phyloP scores from a whole-genome alignment of 2,329 filamentous ascomycete species.

The Colletotrichum lindemuthianum region DNA sequence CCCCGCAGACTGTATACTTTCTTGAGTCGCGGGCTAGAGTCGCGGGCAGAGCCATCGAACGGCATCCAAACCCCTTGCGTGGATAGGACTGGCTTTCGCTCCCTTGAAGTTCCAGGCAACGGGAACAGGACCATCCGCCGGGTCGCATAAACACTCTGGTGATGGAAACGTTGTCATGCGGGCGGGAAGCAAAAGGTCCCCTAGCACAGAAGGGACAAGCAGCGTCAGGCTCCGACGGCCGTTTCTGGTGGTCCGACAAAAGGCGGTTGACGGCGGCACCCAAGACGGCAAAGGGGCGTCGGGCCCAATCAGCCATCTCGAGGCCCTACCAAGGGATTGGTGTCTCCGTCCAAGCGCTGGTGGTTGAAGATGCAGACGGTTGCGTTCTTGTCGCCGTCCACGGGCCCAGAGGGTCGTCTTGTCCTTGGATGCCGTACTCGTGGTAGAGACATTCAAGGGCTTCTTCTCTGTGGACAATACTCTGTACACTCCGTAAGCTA shows the following conservation, averaged over 20 bases:
- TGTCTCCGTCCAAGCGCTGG: slow-evolving; percentile 27
- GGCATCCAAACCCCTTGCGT: not conserved
- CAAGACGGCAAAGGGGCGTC: slow-evolving; percentile 29
- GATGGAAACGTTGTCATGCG: slow-evolving; percentile 28
- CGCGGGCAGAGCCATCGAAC: too few relatives aligned
- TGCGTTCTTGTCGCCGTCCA: slow-evolving; percentile 23
- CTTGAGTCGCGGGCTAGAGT: slow-evolving; percentile 15
- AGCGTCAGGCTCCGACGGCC: slow-evolving; percentile 32
- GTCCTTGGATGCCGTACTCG: slow-evolving; percentile 4
- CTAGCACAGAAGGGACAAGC: slow-evolving; percentile 26
- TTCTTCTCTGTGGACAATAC: slow-evolving; percentile 19
- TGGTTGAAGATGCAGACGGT: slow-evolving; percentile 18
- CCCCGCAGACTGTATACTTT: slow-evolving; percentile 23
- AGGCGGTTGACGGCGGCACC: slow-evolving; percentile 30
- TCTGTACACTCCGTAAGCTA: not conserved
- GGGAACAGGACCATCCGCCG: slow-evolving; percentile 28
- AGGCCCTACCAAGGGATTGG: slow-evolving; percentile 11
- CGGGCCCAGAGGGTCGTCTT: slow-evolving; percentile 13
- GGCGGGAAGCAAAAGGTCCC: slow-evolving; percentile 15
- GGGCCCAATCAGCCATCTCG: slow-evolving; percentile 26
- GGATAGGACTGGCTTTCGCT: not conserved
- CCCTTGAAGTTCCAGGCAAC: slow-evolving; percentile 23
- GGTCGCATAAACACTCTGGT: slow-evolving; percentile 21
- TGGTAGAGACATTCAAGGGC: slow-evolving; percentile 12
- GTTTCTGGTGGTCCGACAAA: slow-evolving; percentile 35